These are phyloP conservation scores for Fusarium caatingaense DNA, from an alignment of 2,329 filamentous ascomycete genomes.

Conservation along the genomic window DNA sequence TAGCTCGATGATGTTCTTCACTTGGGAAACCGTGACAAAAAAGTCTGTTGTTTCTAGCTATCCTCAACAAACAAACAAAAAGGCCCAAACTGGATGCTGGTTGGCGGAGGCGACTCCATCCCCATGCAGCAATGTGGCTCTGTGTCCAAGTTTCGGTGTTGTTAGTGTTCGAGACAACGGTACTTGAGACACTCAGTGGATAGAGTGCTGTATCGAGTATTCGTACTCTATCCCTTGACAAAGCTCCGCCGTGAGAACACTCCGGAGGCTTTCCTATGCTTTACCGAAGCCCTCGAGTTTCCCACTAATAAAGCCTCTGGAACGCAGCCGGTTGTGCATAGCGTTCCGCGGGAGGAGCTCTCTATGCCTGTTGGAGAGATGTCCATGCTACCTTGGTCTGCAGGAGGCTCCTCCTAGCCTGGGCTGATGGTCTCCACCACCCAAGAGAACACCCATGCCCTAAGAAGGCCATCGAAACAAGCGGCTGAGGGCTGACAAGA, in stretches of 20 bases:
- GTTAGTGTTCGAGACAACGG: constrained; percentile 33
- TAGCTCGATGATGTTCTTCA: neutral
- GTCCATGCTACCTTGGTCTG: constrained; percentile 28
- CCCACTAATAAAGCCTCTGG: constrained; percentile 32
- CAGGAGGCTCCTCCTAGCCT: constrained; percentile 35
- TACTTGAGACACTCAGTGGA: constrained; percentile 26
- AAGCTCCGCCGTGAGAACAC: neutral
- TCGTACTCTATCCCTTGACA: constrained; percentile 29
- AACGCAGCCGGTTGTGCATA: constrained; percentile 33
- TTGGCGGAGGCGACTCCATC: constrained; percentile 30
- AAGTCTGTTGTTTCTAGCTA: constrained; percentile 8
- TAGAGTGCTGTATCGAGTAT: constrained; percentile 23
- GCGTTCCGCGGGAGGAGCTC: constrained; percentile 25
- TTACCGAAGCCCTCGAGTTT: constrained; percentile 30
- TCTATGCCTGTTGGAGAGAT: constrained; percentile 27
- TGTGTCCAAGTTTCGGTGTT: constrained; percentile 26
- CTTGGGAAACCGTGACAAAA: neutral
- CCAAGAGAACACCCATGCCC: constrained; percentile 33
- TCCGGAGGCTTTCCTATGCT: constrained; percentile 19
- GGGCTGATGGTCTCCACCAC: constrained; percentile 37
- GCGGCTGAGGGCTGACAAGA: constrained; percentile 16
- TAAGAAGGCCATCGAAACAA: constrained; percentile 34
- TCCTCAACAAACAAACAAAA: constrained; percentile 11
- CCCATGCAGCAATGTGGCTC: constrained; percentile 31
- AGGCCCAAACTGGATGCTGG: constrained; percentile 13